Percentiles rank a stretch among this genome's conserved stretches.
These are phyloP conservation scores for Ustilago cynodontis DNA, from an alignment of 1,284 basidiomycete species.

Conservation along the genomic window DNA sequence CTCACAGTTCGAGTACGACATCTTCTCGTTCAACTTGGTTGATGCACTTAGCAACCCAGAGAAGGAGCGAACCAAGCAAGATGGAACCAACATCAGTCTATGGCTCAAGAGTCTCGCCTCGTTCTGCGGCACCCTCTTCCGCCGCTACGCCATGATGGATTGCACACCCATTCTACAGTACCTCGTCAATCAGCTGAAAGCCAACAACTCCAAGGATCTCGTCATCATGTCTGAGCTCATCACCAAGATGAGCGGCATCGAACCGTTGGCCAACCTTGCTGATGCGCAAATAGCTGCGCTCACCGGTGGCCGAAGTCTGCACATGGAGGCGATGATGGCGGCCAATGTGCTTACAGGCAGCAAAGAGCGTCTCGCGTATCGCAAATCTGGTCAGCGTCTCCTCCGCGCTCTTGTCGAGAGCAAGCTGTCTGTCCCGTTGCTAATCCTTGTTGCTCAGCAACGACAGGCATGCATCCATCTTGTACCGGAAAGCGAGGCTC, in stretches of 20 bases:
- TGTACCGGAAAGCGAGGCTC: slow-evolving; percentile 61
- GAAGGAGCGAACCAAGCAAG: slow-evolving; percentile 87
- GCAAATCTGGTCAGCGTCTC: slow-evolving; percentile 56
- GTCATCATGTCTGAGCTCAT: slow-evolving; percentile 91
- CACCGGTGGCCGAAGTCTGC: slow-evolving; percentile 87
- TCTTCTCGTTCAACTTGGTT: slow-evolving; percentile 87
- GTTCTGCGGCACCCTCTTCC: slow-evolving; percentile 91
- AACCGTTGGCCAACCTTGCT: slow-evolving; percentile 76
- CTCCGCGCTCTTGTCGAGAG: slow-evolving; percentile 50
- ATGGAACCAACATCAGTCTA: slow-evolving; percentile 89
- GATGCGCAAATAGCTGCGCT: slow-evolving; percentile 89
- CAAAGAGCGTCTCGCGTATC: slow-evolving; percentile 53
- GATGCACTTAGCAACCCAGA: slow-evolving; percentile 85
- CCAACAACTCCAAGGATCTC: slow-evolving; percentile 83
- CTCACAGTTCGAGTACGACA: slow-evolving; percentile 92
- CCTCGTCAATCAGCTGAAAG: slow-evolving; percentile 84
- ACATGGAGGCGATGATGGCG: slow-evolving; percentile 79
- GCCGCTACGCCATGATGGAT: slow-evolving; percentile 81
- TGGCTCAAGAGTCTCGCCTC: slow-evolving; percentile 90
- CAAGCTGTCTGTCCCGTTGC: slow-evolving; percentile 60
- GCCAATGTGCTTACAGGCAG: slow-evolving; percentile 61
- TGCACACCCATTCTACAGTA: slow-evolving; percentile 88
- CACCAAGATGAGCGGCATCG: slow-evolving; percentile 93
- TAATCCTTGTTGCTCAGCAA: slow-evolving; percentile 67
- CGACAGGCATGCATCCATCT: slow-evolving; percentile 66